These are phyloP conservation scores for Catunica adiposa DNA, from an alignment of 2,329 filamentous ascomycete genomes.

Conservation along the genomic window DNA sequence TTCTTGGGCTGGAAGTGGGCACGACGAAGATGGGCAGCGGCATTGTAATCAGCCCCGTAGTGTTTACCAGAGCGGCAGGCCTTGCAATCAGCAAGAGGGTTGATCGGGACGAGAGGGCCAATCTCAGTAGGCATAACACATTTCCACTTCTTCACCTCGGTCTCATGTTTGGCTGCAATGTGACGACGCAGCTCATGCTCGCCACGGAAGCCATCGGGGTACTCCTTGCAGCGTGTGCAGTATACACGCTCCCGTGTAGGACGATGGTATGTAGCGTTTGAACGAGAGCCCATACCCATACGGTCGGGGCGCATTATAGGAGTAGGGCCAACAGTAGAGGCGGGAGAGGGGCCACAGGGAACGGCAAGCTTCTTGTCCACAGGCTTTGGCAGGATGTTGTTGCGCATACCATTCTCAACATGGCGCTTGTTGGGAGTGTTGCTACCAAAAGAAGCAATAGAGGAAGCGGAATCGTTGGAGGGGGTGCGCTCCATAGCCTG, in stretches of 20 bases:
- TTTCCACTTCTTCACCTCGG: constrained; percentile 37
- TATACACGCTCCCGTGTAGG: constrained; percentile 28
- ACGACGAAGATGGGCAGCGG: constrained; percentile 73
- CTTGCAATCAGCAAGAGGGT: constrained; percentile 65
- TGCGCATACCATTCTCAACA: constrained; percentile 26
- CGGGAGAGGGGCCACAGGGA: not conserved
- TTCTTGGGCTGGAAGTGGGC: constrained; percentile 65
- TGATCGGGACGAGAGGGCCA: constrained; percentile 5
- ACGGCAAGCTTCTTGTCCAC: constrained; percentile 5
- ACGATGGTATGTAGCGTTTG: not conserved
- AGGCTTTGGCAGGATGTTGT: constrained; percentile 30
- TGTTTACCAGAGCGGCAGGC: constrained; percentile 59
- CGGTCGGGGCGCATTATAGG: not conserved
- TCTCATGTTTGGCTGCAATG: constrained; percentile 46
- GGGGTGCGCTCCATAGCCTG: not conserved
- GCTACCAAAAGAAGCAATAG: not conserved
- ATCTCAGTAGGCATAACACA: constrained; percentile 35
- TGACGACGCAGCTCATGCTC: constrained; percentile 67
- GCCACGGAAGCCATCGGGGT: constrained; percentile 66
- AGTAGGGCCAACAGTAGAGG: not conserved
- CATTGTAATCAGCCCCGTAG: constrained; percentile 90
- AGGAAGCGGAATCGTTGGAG: constrained; percentile 1
- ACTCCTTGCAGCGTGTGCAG: constrained; percentile 53
- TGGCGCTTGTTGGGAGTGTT: constrained; percentile 21
- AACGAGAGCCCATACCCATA: not conserved